phyloP scores from a whole-genome alignment of 2,329 filamentous ascomycete species.

The Colletotrichum sp. region DNA sequence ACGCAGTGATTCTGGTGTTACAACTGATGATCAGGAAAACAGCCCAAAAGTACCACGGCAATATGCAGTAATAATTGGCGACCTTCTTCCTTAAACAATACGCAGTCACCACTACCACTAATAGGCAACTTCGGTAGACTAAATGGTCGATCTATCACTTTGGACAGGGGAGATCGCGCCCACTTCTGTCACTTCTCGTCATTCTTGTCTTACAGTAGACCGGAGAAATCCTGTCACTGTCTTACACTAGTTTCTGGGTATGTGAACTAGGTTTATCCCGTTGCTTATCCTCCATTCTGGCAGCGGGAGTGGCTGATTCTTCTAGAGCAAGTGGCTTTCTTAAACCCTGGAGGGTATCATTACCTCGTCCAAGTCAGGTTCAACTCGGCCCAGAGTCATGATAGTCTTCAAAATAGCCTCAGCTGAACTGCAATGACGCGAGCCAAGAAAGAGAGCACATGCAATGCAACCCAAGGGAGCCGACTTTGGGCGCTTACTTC shows the following conservation, averaged over 20 bases:
- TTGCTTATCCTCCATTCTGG: neutral
- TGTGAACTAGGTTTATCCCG: neutral
- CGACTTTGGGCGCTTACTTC: neutral
- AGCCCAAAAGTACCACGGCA: neutral
- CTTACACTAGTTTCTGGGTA: neutral
- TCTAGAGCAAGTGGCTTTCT: neutral
- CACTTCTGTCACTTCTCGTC: neutral
- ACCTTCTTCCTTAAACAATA: fast-evolving
- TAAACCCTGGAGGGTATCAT: neutral
- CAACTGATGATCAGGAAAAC: neutral
- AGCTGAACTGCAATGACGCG: neutral
- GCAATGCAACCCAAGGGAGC: neutral
- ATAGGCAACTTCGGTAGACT: neutral
- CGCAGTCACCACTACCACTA: fast-evolving
- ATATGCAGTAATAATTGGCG: fast-evolving
- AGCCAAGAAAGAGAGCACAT: neutral
- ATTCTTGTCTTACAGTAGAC: neutral
- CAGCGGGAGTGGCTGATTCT: neutral
- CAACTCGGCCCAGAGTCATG: neutral
- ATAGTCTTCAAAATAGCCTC: neutral
- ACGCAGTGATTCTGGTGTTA: neutral
- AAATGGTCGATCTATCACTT: neutral
- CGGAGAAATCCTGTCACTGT: neutral
- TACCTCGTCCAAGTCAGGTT: neutral
- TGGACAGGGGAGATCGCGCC: neutral